A percentile compares a stretch with the other conserved stretches of the same genome.
phyloP scores from a whole-genome alignment of 169 alveolate species.

The Neospora caninum region DNA sequence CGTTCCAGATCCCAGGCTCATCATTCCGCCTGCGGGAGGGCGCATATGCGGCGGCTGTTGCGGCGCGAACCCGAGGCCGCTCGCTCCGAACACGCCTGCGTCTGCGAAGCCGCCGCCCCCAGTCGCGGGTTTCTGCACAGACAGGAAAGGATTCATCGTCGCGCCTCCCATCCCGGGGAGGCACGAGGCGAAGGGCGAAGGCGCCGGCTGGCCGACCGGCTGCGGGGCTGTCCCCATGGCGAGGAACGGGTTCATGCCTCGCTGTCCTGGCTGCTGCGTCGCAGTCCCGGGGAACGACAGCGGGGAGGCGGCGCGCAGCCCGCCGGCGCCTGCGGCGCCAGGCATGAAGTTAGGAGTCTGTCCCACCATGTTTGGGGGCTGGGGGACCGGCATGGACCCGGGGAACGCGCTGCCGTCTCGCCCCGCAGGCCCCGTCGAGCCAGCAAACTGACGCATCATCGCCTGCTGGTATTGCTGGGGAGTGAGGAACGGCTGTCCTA shows the following conservation, averaged over 20 bases:
- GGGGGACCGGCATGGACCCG: not conserved
- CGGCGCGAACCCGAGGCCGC: not conserved
- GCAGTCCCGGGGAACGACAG: not conserved
- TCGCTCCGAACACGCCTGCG: not conserved
- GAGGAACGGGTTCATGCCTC: not conserved
- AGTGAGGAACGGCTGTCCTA: not conserved
- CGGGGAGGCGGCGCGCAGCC: not conserved
- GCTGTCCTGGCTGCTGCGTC: not conserved
- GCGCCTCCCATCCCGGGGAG: not conserved
- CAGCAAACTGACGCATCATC: not conserved
- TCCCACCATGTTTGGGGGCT: not conserved
- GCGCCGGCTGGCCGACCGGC: not conserved
- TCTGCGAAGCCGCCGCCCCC: not conserved
- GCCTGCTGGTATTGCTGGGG: slow-evolving; percentile 9
- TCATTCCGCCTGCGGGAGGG: not conserved
- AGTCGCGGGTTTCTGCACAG: not conserved
- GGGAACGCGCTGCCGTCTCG: not conserved
- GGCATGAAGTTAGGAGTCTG: not conserved
- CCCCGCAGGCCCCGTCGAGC: not conserved
- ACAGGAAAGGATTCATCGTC: slow-evolving; percentile 3
- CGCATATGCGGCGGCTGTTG: not conserved
- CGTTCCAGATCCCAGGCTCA: not conserved
- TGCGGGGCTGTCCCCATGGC: not conserved
- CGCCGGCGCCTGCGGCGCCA: not conserved
- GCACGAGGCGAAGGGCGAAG: not conserved